These are phyloP conservation scores for Wickerhamomyces rabaulensis DNA, from an alignment of 805 yeast genomes.

Conservation along the genomic window DNA sequence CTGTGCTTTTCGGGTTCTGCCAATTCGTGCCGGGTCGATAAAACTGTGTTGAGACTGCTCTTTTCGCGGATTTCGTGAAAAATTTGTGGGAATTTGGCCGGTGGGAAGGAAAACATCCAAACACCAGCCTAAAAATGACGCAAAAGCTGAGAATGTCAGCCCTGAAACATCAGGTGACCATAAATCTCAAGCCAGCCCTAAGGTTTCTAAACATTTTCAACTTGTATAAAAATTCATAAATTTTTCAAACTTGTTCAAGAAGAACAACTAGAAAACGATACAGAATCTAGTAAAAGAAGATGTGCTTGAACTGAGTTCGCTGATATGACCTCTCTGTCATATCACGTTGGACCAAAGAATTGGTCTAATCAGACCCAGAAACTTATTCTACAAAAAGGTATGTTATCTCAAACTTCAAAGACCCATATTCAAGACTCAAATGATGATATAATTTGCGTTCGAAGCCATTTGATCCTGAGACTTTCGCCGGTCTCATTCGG, in stretches of 20 bases:
- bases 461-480: conserved; percentile 34
- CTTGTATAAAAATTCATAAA: too few species aligned
- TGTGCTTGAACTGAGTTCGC: too few species aligned
- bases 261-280: too few species aligned
- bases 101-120: neutral
- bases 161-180: too few species aligned
- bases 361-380: neutral
- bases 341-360: neutral
- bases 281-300: too few species aligned
- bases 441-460: conserved; percentile 58
- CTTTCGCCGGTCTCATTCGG: conserved; percentile 42
- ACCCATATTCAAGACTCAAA: conserved; percentile 3
- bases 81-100: too few species aligned
- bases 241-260: too few species aligned
- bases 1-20: neutral
- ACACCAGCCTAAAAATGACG: neutral
- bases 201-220: too few species aligned
- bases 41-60: neutral
- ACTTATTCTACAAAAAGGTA: neutral
- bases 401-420: too few species aligned
- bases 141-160: too few species aligned
- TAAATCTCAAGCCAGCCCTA: too few species aligned
- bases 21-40: neutral
- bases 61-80: neutral
- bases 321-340: neutral